Percentiles rank a stretch among this genome's conserved stretches.
phyloP scores from a whole-genome alignment of 108 stramenopile species.

The Cyclostephanos invisitatus region DNA sequence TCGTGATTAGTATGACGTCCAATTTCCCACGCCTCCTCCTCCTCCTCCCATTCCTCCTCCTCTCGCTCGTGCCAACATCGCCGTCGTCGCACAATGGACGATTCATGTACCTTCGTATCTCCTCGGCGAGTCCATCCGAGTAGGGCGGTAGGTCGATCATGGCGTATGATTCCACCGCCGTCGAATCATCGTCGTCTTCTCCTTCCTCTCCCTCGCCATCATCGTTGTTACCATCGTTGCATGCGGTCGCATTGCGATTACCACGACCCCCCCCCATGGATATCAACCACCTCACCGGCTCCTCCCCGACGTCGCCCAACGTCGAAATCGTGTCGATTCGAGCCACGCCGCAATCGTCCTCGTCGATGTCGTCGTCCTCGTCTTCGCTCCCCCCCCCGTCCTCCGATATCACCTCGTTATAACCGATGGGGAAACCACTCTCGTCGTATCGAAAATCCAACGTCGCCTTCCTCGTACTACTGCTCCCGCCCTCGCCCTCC shows the following conservation, averaged over 20 bases:
- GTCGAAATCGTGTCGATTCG: conserved; percentile 51
- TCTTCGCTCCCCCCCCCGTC: neutral
- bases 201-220: too few species aligned
- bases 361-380: neutral
- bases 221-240: conserved; percentile 10
- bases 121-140: conserved; percentile 59
- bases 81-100: neutral
- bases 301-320: conserved; percentile 31
- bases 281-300: conserved; percentile 47
- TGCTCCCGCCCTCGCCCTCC: neutral
- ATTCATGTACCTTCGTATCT: conserved; percentile 73
- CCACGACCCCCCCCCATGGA: conserved; percentile 19
- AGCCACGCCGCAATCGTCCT: conserved; percentile 26
- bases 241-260: neutral
- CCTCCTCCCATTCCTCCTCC: neutral
- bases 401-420: neutral
- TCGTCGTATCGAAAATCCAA: conserved; percentile 41
- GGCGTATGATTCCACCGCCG: conserved; percentile 40
- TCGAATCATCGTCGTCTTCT: too few species aligned
- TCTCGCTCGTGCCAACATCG: conserved; percentile 11
- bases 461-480: too few species aligned
- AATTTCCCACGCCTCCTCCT: conserved; percentile 24
- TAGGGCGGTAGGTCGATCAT: conserved; percentile 87
- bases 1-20: conserved; percentile 70
- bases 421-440: conserved; percentile 38